Evolutionary conservation across 2,329 filamentous ascomycete genomes (phyloP), one percentile per base, ranked within the genome.

Genomic region (Tolypocladium capitatum): DNA sequence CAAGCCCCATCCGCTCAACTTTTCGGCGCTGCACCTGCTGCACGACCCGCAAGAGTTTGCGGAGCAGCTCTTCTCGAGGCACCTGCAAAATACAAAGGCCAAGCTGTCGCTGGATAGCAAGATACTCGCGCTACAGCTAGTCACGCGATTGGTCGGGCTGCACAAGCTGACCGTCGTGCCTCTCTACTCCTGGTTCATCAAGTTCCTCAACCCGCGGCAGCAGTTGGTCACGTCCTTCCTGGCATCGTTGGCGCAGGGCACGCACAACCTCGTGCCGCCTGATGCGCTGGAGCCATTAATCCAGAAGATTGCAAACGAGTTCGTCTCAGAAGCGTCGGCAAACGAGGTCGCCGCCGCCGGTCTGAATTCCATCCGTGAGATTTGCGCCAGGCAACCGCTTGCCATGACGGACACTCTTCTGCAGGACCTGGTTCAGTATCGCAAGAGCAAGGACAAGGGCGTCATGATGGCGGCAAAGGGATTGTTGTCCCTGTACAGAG

Each of bases 391-490:
- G 53, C 92, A 98, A 60, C 91, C 92, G 1, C 71, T 97, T n/a
- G 90, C 90, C 6, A 97, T 98, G 86, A 89, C 81, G 46, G 90
- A 97, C 54, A 95, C 90, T 0, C 69, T 98, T n/a, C 70, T 98
- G 30, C 91, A 98, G 64, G 92, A 98, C 71, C 69, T 98, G 46
- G 89, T 97, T 10, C 85, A 92, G 71, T 97, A 98, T 68, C 80
- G 87, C 51, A 95, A 94, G 72, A 94, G 87, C 62, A 98, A 98
- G 63, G 92, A 98, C 62, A 98, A 97, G 72, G 90, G 91, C 50
- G 86, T 92, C n/a, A 90, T 94, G 78, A 97, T 98, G 92, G 92
- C 92, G 8, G 89, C 91, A 14, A 91, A 92, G 64, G 91, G 92
- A 53, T 72, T 98, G 7, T 72, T 98, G 38, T 88, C 87, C 24